Conservation (phyloP, 805 yeast genomes). For the Candida argentea region DNA sequence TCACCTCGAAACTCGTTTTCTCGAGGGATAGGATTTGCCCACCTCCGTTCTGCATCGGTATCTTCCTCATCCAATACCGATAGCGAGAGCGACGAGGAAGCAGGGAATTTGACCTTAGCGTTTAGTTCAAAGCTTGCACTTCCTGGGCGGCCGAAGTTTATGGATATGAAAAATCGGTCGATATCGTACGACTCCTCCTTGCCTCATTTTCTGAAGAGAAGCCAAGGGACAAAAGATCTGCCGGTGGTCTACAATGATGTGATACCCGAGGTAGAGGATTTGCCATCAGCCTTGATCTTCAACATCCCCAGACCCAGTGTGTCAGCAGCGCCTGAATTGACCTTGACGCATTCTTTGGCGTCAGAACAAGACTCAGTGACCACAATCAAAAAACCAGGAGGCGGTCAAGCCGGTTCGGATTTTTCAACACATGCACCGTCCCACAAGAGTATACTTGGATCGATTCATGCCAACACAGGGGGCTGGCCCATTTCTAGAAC, state of each 20-base stretch:
- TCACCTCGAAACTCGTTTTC: background rate
- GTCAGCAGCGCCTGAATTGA: constrained; percentile 7
- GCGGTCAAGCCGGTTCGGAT: background rate
- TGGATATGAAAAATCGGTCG: constrained; percentile 24
- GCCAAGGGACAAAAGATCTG: constrained; percentile 6
- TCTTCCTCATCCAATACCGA: constrained; percentile 6
- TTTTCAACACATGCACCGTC: background rate
- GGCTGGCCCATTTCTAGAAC: background rate
- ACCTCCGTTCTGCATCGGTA: constrained; percentile 6
- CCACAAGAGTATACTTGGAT: background rate
- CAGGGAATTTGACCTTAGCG: constrained; percentile 34
- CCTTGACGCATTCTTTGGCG: constrained; percentile 7
- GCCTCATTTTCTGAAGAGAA: constrained; percentile 13
- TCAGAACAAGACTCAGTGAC: constrained; percentile 9
- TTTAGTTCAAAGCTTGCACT: constrained; percentile 32
- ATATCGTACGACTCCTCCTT: constrained; percentile 34
- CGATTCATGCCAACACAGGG: background rate
- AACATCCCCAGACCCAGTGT: constrained; percentile 18
- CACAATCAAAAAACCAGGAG: constrained; percentile 9
- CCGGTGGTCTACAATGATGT: constrained; percentile 24
- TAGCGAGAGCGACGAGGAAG: constrained; percentile 27
- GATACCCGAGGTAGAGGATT: constrained; percentile 28
- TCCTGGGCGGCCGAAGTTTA: constrained; percentile 22
- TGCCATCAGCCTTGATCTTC: constrained; percentile 29
- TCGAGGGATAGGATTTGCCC: background rate